These are phyloP conservation scores for Neurospora sp. DNA, from an alignment of 495 filamentous ascomycete species.

Conservation along the genomic window DNA sequence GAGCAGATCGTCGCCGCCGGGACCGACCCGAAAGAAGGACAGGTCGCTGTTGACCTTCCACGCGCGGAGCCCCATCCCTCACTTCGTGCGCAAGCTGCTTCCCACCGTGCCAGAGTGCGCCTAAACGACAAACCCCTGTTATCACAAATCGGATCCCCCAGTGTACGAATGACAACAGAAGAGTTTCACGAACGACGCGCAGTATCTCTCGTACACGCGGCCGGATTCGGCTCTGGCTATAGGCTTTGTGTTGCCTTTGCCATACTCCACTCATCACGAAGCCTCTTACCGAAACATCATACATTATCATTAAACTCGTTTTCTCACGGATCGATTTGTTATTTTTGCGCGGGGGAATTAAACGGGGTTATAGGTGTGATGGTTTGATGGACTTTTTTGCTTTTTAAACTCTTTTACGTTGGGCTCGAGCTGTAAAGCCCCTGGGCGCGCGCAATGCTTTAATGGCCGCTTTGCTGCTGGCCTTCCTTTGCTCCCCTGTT, in stretches of 20 bases:
- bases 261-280: slow-evolving; percentile 15
- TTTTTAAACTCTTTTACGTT: slow-evolving; percentile 3
- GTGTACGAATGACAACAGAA: slow-evolving; percentile 15
- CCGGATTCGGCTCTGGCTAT: slow-evolving; percentile 12
- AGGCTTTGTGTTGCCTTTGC: slow-evolving; percentile 3
- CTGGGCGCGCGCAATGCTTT: background rate
- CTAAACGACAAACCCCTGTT: slow-evolving; percentile 15
- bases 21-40: slow-evolving; percentile 23
- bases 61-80: slow-evolving; percentile 31
- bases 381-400: slow-evolving; percentile 11
- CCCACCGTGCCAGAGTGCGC: slow-evolving; percentile 29
- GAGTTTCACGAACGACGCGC: background rate
- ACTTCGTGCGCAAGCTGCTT: slow-evolving; percentile 35
- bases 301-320: slow-evolving; percentile 14
- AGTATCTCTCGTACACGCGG: slow-evolving; percentile 13
- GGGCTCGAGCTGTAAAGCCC: slow-evolving; percentile 8
- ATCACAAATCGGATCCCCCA: slow-evolving; percentile 12
- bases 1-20: slow-evolving; percentile 12
- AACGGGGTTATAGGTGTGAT: slow-evolving; percentile 12
- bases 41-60: slow-evolving; percentile 23
- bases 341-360: slow-evolving; percentile 6
- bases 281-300: slow-evolving; percentile 1
- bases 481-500: background rate
- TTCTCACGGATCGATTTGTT: slow-evolving; percentile 6
- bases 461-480: background rate